These are phyloP conservation scores for Endoconidiophora laricicola DNA, from an alignment of 2,329 filamentous ascomycete genomes.

Conservation along the genomic window DNA sequence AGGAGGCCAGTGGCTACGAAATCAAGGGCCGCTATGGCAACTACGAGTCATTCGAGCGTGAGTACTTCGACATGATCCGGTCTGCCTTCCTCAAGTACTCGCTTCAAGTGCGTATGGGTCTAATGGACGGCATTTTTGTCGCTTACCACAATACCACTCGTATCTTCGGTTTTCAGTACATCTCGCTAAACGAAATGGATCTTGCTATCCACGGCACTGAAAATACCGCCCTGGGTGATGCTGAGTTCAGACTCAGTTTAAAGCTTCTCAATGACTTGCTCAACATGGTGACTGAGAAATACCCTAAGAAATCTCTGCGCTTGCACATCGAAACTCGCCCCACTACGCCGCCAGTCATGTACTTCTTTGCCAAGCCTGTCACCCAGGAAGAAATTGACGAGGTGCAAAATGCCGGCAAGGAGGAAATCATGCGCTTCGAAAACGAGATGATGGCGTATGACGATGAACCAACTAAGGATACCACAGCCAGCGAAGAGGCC, in stretches of 20 bases:
- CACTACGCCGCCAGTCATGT: slow-evolving; percentile 50
- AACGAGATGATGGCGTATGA: slow-evolving; percentile 38
- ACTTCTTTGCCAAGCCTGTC: slow-evolving; percentile 80
- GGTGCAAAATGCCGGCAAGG: slow-evolving; percentile 55
- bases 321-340: slow-evolving; percentile 66
- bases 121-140: slow-evolving; percentile 97
- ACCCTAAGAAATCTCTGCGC: slow-evolving; percentile 59
- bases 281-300: slow-evolving; percentile 56
- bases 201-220: slow-evolving; percentile 65
- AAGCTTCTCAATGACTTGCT: slow-evolving; percentile 63
- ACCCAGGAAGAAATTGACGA: slow-evolving; percentile 50
- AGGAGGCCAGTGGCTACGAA: slow-evolving; percentile 72
- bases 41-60: slow-evolving; percentile 85
- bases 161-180: slow-evolving; percentile 96
- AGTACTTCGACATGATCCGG: slow-evolving; percentile 93
- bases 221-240: slow-evolving; percentile 52
- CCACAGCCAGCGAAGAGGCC: slow-evolving; percentile 7
- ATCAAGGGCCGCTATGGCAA: slow-evolving; percentile 58
- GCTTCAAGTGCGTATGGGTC: slow-evolving; percentile 85
- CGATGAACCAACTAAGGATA: slow-evolving; percentile 16
- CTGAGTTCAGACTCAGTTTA: slow-evolving; percentile 73
- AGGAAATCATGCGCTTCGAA: slow-evolving; percentile 53
- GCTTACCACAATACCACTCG: slow-evolving; percentile 89
- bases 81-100: slow-evolving; percentile 94
- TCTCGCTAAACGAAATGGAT: slow-evolving; percentile 78